Percentiles rank a stretch among this genome's conserved stretches.
These are phyloP conservation scores for Theobroma grandiflorum DNA, from an alignment of 441 rosid genomes.

Conservation along the genomic window DNA sequence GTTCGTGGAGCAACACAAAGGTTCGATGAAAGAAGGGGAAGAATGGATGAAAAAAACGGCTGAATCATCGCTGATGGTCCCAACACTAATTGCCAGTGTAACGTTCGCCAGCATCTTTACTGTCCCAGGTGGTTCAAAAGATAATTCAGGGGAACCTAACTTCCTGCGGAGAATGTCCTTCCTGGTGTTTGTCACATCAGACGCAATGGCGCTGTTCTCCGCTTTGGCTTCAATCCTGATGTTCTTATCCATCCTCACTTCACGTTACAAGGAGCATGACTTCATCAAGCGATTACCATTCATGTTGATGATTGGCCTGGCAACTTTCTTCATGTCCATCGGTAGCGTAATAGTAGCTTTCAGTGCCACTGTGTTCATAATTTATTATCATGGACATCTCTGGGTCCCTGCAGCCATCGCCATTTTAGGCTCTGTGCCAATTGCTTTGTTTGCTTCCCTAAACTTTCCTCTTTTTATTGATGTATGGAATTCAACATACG, in stretches of 20 bases:
- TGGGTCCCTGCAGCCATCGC: constrained; percentile 40
- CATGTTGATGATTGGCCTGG: constrained; percentile 45
- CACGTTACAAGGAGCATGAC: constrained; percentile 50
- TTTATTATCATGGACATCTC: constrained; percentile 31
- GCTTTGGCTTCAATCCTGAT: constrained; percentile 47
- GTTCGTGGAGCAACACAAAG: constrained; percentile 39
- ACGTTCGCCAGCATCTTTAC: constrained; percentile 42
- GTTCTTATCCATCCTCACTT: constrained; percentile 50
- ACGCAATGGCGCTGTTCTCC: constrained; percentile 45
- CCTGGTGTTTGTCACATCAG: constrained; percentile 36
- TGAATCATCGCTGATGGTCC: constrained; percentile 42
- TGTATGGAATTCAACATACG: neutral
- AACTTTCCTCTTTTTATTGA: constrained; percentile 51
- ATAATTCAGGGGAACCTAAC: constrained; percentile 34
- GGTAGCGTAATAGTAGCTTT: constrained; percentile 54
- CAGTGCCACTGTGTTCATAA: constrained; percentile 42
- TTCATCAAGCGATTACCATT: constrained; percentile 45
- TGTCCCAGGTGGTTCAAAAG: constrained; percentile 45
- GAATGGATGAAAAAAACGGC: constrained; percentile 26
- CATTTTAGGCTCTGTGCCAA: constrained; percentile 38
- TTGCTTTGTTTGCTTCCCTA: constrained; percentile 41
- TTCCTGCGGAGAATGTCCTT: constrained; percentile 28
- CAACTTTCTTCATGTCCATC: constrained; percentile 50
- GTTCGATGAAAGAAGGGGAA: constrained; percentile 36
- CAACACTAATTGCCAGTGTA: constrained; percentile 48